Base-by-base conservation (phyloP, 2,329 filamentous ascomycete species). In the Ampelomyces quisqualis region DNA sequence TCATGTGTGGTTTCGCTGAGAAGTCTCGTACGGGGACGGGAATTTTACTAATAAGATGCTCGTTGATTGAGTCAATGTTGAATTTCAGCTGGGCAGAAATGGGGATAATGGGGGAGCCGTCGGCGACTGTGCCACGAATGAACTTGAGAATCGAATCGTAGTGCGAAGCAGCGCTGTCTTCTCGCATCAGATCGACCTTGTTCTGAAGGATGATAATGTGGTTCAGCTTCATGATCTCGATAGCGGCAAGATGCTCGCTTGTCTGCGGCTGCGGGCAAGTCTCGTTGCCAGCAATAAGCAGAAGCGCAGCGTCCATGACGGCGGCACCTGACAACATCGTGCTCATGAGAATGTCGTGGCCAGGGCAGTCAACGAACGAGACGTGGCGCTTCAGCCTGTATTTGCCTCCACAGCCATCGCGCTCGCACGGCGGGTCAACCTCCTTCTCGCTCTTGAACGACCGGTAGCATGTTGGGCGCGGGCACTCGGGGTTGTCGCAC, bases 261-360 rank as follows among this genome's bases (percentile, higher is more conserved):
- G 93, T 98, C 75, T 98, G 93, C 35, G 93, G 93, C 73, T 98
- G 93, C 22, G 93, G 93, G 77, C 93, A 97, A 37, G 88, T 84
- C 85, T 98, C 93, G 76, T 98, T 98, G 70, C 93, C 93, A 49
- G 93, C 93, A 68, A 98, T 96, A 39, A 98, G 80, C 40, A 98
- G 82, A 46, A 98, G 81, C 13, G 93, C 93, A 53, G 93, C 93
- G 73, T 98, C 93, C 93, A 98, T 98, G 80, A 98, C 93, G 53
- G 93, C 93, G 61, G 93, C 93, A 66, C 93, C 93, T 67, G 93
- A 98, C 79, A 98, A 85, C 93, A 98, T 98, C 62, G 93, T 98
- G 75, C 91, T 97, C 93, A 98, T 98, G 71, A 98, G 90, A 90
- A 98, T 98, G 76, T 98, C 93, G 88, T 98, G 93, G 73, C 93